A percentile compares a stretch with the other conserved stretches of the same genome.
These are phyloP conservation scores for Sanghuangporus baumii DNA, from an alignment of 1,284 basidiomycete genomes.

Conservation along the genomic window DNA sequence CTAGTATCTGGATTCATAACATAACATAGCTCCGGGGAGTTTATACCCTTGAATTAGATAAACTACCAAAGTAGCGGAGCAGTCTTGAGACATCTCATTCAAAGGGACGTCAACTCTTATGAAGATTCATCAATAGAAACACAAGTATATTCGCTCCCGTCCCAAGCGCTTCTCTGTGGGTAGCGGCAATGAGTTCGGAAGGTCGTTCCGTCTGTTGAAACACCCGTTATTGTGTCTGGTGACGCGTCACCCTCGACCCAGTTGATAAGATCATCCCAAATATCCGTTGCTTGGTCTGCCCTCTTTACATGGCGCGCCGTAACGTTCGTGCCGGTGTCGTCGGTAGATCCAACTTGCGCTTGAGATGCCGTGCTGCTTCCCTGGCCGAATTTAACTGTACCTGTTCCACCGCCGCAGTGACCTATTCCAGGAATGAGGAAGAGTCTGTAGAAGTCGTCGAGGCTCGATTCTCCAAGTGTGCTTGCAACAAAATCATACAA, in stretches of 20 bases:
- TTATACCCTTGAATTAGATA: too few species aligned
- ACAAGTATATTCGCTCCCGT: not conserved
- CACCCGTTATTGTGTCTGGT: conserved; percentile 29
- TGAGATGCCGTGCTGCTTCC: conserved; percentile 1
- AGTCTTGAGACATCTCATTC: too few species aligned
- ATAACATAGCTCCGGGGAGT: too few species aligned
- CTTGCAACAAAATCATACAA: conserved; percentile 31
- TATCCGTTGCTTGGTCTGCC: conserved; percentile 36
- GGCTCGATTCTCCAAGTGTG: conserved; percentile 23
- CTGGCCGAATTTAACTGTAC: conserved; percentile 22
- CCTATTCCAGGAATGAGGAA: conserved; percentile 39
- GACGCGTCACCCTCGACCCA: conserved; percentile 36
- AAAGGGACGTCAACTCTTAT: too few species aligned
- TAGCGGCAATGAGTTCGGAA: conserved; percentile 21
- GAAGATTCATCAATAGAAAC: too few species aligned
- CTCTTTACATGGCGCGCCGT: not conserved
- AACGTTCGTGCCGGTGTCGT: not conserved
- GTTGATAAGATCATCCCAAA: conserved; percentile 29
- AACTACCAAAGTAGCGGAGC: too few species aligned
- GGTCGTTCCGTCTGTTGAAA: conserved; percentile 16
- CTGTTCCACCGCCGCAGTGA: conserved; percentile 28
- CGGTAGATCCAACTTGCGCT: too few species aligned
- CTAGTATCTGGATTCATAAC: too few species aligned
- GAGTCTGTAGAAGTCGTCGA: conserved; percentile 34
- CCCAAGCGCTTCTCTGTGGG: conserved; percentile 20